These are phyloP conservation scores for Perilla frutescens DNA, from an alignment of 257 asterid genomes.

Conservation along the genomic window DNA sequence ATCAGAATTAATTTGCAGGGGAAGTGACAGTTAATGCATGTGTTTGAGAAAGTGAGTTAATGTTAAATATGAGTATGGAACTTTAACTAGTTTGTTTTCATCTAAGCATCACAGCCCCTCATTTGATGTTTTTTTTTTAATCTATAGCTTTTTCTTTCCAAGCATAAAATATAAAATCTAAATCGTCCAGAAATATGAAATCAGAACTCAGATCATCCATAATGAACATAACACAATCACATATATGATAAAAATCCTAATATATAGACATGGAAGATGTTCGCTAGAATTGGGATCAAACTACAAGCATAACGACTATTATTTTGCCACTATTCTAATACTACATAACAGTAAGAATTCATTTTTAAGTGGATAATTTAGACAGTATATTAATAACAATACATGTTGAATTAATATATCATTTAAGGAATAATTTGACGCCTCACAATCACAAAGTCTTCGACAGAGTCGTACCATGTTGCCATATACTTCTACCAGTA, in stretches of 20 bases:
- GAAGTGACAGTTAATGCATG: background rate
- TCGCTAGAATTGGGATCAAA: conserved; percentile 21
- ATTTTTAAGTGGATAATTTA: conserved; percentile 7
- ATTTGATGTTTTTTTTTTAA: conserved; percentile 3
- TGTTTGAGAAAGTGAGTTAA: background rate
- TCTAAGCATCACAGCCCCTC: conserved; percentile 12
- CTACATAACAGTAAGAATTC: background rate
- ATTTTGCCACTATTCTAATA: background rate
- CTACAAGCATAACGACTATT: conserved; percentile 11
- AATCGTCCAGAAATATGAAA: conserved; percentile 1
- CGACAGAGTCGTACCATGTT: background rate
- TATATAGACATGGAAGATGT: conserved; percentile 15
- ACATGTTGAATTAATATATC: conserved; percentile 5
- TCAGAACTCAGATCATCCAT: conserved; percentile 16
- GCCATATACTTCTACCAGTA: background rate
- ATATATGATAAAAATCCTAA: conserved; percentile 9
- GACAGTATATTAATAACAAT: background rate
- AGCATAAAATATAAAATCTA: conserved; percentile 18
- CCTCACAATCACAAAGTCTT: background rate
- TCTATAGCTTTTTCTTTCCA: background rate
- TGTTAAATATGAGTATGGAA: background rate
- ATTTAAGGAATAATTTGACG: conserved; percentile 4
- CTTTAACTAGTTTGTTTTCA: conserved; percentile 14
- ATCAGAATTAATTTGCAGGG: conserved; percentile 15
- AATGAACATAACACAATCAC: conserved; percentile 3